These are phyloP conservation scores for Allium sativum DNA, from an alignment of 106 monocot species.

Conservation along the genomic window DNA sequence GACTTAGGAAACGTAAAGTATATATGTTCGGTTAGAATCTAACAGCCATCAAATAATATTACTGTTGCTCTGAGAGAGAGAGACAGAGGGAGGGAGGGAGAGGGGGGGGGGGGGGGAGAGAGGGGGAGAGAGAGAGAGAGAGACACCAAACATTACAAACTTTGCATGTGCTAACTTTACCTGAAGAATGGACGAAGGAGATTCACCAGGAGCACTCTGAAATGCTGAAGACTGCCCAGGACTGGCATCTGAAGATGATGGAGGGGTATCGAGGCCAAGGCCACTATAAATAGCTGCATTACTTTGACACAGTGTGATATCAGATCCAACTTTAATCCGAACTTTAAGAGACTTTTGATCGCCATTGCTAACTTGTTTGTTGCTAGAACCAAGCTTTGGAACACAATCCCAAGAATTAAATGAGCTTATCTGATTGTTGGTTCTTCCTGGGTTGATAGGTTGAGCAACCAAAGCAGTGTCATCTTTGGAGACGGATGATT, in stretches of 20 bases:
- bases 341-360: constrained; percentile 68
- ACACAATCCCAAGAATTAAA: constrained; percentile 2
- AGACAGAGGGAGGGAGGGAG: no score
- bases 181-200: constrained; percentile 62
- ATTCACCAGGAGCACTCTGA: constrained; percentile 30
- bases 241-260: constrained; percentile 45
- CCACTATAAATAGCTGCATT: constrained; percentile 78
- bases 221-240: constrained; percentile 27
- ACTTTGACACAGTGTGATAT: constrained; percentile 23
- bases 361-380: constrained; percentile 9
- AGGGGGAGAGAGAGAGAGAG: no score
- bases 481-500: constrained; percentile 25
- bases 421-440: constrained; percentile 6
- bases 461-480: constrained; percentile 11
- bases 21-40: no score
- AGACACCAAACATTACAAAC: no score
- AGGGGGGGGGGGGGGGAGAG: no score
- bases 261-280: constrained; percentile 69
- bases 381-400: constrained; percentile 14
- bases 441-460: constrained; percentile 10
- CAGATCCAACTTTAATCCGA: constrained; percentile 69
- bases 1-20: not conserved
- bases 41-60: no score
- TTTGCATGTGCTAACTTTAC: constrained; percentile 12
- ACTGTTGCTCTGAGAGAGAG: no score